Percentiles rank a stretch among this genome's conserved stretches.
Evolutionary conservation across 345 rosid species (phyloP).

Genomic region (Populus davidiana): DNA sequence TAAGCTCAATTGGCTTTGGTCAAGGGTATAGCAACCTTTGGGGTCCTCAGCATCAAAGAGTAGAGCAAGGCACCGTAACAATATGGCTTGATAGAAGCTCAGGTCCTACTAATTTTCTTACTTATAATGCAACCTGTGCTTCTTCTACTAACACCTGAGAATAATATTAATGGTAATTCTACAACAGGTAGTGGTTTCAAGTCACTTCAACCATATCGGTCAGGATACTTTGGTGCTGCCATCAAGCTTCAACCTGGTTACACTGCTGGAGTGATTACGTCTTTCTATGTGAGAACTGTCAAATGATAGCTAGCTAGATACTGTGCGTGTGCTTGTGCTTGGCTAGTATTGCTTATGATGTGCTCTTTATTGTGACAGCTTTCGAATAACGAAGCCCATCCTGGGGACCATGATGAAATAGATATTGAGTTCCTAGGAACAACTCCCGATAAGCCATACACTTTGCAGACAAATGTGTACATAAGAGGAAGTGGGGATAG

Average conservation of each 20-base stretch:
- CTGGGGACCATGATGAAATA: slow-evolving; percentile 81
- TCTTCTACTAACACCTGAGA: neutral
- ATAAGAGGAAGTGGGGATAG: slow-evolving; percentile 90
- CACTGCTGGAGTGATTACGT: slow-evolving; percentile 91
- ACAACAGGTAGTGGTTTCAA: slow-evolving; percentile 88
- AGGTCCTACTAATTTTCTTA: slow-evolving; percentile 33
- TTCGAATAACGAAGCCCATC: slow-evolving; percentile 77
- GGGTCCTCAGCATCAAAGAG: slow-evolving; percentile 84
- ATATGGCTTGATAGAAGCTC: slow-evolving; percentile 70
- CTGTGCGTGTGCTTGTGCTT: neutral
- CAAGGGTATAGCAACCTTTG: slow-evolving; percentile 61
- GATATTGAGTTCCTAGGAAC: slow-evolving; percentile 93
- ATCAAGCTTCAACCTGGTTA: slow-evolving; percentile 85
- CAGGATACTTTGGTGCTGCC: slow-evolving; percentile 84
- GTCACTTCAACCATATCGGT: slow-evolving; percentile 56
- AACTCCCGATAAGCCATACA: slow-evolving; percentile 62
- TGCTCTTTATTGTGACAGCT: slow-evolving; percentile 38
- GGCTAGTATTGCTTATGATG: neutral
- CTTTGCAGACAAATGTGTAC: slow-evolving; percentile 85
- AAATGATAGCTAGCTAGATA: neutral
- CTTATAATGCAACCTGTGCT: neutral
- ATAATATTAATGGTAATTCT: neutral
- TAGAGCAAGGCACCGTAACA: slow-evolving; percentile 52
- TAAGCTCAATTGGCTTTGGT: slow-evolving; percentile 44
- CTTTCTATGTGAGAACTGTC: slow-evolving; percentile 53